Base-by-base conservation (phyloP, 2,329 filamentous ascomycete species). In the Diaporthe vaccinii region DNA sequence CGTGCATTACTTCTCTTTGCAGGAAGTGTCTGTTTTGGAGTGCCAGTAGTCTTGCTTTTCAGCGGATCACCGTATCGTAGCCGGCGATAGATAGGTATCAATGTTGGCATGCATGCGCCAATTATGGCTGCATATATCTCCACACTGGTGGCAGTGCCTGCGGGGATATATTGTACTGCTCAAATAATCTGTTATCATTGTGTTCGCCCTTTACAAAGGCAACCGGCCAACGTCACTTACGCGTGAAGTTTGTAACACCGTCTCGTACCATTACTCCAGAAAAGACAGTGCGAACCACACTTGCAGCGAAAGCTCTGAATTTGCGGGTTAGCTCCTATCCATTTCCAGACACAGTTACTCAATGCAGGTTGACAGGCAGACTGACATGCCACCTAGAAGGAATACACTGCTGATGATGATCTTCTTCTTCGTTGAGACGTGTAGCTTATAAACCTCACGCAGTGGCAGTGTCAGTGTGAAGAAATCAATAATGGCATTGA, bases 71-170 rank as follows among this genome's bases (percentile, higher is more conserved):
- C 71, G 59, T 78, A 76, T 12, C 75, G 75, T 22, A 79, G 36
- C 28, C 69, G 75, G n/a, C 76, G 76, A 62, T 78, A 79, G 36
- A 78, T 74, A 9, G 78, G 78, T 14, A 75, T 49, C 25, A 79
- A 46, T 22, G 71, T 73, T 1, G 76, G 77, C 4, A 78, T 68
- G 70, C 78, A 79, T 14, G 77, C 75, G 41, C 78, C 77, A 7
- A 78, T 79, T 65, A 79, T 73, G 28, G 73, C 75, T 10, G 75
- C 73, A 59, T 79, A 79, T n/a, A 78, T 73, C 49, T 79, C 78
- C 31, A 76, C 53, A 4, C 75, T 65, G 3, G 75, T 76, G 17
- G 76, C 70, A 9, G 9, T 34, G 17, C 36, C 28, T 25, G 59
- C 14, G 6, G 61, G 4, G 31, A 31, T 17, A 17, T 36, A 62